phyloP scores from a whole-genome alignment of 2,329 filamentous ascomycete genomes.

The Chaetomium sp. region DNA sequence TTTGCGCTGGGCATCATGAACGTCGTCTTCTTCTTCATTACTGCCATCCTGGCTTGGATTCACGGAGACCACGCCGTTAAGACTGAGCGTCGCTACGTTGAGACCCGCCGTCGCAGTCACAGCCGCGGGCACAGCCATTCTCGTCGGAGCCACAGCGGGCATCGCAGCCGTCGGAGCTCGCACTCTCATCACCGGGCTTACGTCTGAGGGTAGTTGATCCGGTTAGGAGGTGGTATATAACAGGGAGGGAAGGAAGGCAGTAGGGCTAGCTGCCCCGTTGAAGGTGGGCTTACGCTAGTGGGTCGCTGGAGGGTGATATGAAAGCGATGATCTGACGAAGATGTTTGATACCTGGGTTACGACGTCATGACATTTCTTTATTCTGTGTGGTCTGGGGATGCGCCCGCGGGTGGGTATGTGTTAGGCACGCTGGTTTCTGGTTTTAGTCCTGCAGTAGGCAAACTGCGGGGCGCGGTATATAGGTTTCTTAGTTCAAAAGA shows the following conservation, averaged over 20 bases:
- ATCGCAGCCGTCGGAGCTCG: slow-evolving; percentile 35
- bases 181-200: slow-evolving; percentile 48
- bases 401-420: not conserved
- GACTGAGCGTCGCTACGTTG: slow-evolving; percentile 44
- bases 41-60: slow-evolving; percentile 61
- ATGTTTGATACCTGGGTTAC: slow-evolving; percentile 4
- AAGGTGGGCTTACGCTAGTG: not conserved
- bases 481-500: too few relatives aligned
- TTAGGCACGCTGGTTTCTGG: not conserved
- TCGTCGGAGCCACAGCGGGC: slow-evolving; percentile 30
- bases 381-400: not conserved
- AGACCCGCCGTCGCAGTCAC: slow-evolving; percentile 25
- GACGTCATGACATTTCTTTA: slow-evolving; percentile 8
- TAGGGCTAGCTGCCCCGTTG: not conserved
- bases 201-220: slow-evolving; percentile 31
- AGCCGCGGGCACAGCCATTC: not conserved
- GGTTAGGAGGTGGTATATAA: not conserved
- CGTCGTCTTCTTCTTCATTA: slow-evolving; percentile 71
- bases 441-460: not conserved
- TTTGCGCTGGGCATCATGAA: slow-evolving; percentile 93
- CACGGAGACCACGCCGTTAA: slow-evolving; percentile 42
- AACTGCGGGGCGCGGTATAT: too few relatives aligned
- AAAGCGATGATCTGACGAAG: not conserved
- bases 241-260: not conserved
- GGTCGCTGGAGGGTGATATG: not conserved